These are phyloP conservation scores for Triticum timopheevii DNA, from an alignment of 176 grass and related monocot species.

Conservation along the genomic window DNA sequence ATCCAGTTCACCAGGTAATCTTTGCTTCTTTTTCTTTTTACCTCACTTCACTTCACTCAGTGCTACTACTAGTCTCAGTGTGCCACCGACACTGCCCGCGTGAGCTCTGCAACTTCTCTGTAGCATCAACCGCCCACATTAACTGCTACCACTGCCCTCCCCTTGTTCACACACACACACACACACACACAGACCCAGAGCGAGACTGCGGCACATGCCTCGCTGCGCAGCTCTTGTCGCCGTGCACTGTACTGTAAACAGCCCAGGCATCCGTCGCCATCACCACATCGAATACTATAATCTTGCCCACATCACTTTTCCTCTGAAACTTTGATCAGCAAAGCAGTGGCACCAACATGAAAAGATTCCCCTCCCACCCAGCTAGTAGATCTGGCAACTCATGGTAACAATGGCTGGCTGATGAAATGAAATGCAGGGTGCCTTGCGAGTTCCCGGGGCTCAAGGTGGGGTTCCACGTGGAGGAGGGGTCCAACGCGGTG, in stretches of 20 bases:
- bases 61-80: not conserved
- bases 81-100: not conserved
- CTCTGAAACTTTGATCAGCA: too few relatives aligned
- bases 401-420: not conserved
- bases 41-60: not conserved
- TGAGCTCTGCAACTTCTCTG: too few relatives aligned
- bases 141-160: not conserved
- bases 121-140: not conserved
- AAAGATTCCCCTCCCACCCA: not conserved
- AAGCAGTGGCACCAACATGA: not conserved
- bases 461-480: conserved; percentile 72
- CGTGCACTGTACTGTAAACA: not conserved
- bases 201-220: not conserved
- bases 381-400: too few relatives aligned
- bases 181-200: not conserved
- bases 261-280: not conserved
- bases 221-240: not conserved
- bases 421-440: conserved; percentile 33
- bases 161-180: not conserved
- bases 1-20: conserved; percentile 46
- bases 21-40: too few relatives aligned
- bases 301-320: too few relatives aligned
- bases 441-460: conserved; percentile 71
- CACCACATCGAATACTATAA: not conserved
- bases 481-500: conserved; percentile 60